Evolutionary conservation across 164 flowering plant species (phyloP), one percentile per base, ranked within the genome.

Genomic region (Nelumbo lutea): DNA sequence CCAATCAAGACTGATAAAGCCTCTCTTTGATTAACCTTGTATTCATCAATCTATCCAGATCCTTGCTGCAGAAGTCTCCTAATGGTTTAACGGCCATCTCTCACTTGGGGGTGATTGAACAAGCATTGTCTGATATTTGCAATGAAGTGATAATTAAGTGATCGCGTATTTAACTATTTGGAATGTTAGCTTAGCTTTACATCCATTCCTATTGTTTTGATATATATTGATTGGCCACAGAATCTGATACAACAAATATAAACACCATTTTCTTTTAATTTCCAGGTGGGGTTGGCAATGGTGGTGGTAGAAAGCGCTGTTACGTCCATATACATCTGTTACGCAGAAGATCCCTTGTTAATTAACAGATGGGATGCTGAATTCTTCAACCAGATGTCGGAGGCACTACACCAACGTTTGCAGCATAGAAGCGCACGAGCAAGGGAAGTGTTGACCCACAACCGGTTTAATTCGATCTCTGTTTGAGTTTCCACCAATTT

Each of bases 261-360:
- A 44, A 5, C 59, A 14, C 8, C 38, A 62, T 3, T 67, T 58
- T 50, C 57, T 8, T 70, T 44, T 68, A 7, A 41, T 70, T 70
- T 72, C 27, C 81, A 92, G 99, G 97, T 92, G 40, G 99, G 98
- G 66, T 68, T 92, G 66, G 99, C 94, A 44, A 84, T 87, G 91
- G 97, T 88, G 41, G 94, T 90, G 50, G 96, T 89, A 64, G 98
- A 90, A 81, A 87, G 98, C 62, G 97, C 98, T 5, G 99, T 92
- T 44, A 95, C 99, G 63, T 88, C 99, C 9, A 89, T 95, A 61
- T 92, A 95, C 78, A 86, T 92, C n/a, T 92, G 98, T 77, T 95
- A 79, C 68, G 99, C 98, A 1, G 96, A 89, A 78, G 98, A 95
- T 65, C 99, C 99, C 1, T 70, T 80, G 15, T 72, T 92, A 68